A percentile compares a stretch with the other conserved stretches of the same genome.
phyloP scores from a whole-genome alignment of 2,329 filamentous ascomycete genomes.

The Septoria petroselini region DNA sequence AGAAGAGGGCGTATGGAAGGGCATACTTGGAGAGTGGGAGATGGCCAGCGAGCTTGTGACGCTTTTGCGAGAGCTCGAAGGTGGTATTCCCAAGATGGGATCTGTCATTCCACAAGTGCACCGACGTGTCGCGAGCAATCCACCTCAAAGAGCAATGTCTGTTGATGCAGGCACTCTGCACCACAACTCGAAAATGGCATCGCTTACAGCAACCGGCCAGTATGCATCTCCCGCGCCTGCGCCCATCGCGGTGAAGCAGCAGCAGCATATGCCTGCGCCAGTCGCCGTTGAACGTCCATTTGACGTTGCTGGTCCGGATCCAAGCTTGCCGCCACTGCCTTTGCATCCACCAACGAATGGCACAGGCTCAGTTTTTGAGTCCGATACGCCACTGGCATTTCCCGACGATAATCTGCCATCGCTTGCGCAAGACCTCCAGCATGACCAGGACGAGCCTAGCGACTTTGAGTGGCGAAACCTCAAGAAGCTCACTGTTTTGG shows the following conservation, averaged over 20 bases:
- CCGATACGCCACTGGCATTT: constrained; percentile 42
- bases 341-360: constrained; percentile 34
- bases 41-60: constrained; percentile 84
- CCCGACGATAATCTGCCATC: constrained; percentile 38
- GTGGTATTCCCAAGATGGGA: constrained; percentile 75
- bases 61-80: constrained; percentile 80
- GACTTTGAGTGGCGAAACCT: constrained; percentile 76
- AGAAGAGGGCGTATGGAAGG: constrained; percentile 78
- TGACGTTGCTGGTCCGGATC: constrained; percentile 42
- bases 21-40: constrained; percentile 87
- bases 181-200: constrained; percentile 12
- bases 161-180: constrained; percentile 30
- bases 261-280: constrained; percentile 30
- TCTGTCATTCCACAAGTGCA: constrained; percentile 50
- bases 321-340: constrained; percentile 37
- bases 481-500: constrained; percentile 88
- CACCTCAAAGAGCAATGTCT: constrained; percentile 29
- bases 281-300: constrained; percentile 65
- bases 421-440: constrained; percentile 31
- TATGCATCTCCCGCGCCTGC: constrained; percentile 10
- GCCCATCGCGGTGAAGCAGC: constrained; percentile 6
- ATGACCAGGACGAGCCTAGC: constrained; percentile 59
- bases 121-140: constrained; percentile 24
- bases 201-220: constrained; percentile 9
- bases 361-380: constrained; percentile 44